Percentiles rank a stretch among this genome's conserved stretches.
phyloP scores from a whole-genome alignment of 2,329 filamentous ascomycete genomes.

The Diplodia scrobiculata region DNA sequence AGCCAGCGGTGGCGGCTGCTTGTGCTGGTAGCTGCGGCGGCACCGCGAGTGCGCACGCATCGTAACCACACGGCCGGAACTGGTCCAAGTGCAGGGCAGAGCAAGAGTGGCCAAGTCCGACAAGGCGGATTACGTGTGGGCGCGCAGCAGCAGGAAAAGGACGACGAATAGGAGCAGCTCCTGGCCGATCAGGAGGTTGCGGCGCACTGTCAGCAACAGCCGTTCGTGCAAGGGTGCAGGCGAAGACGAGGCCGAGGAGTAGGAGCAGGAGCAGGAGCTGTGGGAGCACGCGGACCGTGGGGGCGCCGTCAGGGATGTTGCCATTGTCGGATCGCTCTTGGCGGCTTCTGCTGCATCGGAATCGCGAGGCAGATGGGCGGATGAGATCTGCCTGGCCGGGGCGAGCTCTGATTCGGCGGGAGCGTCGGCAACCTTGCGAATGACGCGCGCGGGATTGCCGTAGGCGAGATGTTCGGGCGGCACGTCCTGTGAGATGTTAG shows the following conservation, averaged over 20 bases:
- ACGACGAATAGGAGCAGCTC: neutral
- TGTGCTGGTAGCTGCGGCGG: slow-evolving; percentile 17
- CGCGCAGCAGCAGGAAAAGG: neutral
- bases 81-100: neutral
- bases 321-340: slow-evolving; percentile 10
- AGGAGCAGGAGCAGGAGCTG: neutral
- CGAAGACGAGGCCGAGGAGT: neutral
- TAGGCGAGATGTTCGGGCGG: slow-evolving; percentile 26
- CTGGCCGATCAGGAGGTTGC: too few relatives aligned
- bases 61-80: slow-evolving; percentile 13
- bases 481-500: slow-evolving; percentile 27
- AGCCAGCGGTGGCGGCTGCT: slow-evolving; percentile 16
- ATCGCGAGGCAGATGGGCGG: slow-evolving; percentile 15
- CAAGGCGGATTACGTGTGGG: neutral
- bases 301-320: neutral
- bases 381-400: slow-evolving; percentile 14
- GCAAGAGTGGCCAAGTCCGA: neutral
- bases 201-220: neutral
- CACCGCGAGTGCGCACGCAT: slow-evolving; percentile 5
- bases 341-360: slow-evolving; percentile 16
- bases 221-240: neutral
- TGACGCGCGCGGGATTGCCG: slow-evolving; percentile 26
- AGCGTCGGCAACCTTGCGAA: slow-evolving; percentile 8
- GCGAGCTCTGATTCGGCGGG: slow-evolving; percentile 9
- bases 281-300: neutral